phyloP scores from a whole-genome alignment of 371 early-diverging fungal genomes.

The Mortierella sp. region DNA sequence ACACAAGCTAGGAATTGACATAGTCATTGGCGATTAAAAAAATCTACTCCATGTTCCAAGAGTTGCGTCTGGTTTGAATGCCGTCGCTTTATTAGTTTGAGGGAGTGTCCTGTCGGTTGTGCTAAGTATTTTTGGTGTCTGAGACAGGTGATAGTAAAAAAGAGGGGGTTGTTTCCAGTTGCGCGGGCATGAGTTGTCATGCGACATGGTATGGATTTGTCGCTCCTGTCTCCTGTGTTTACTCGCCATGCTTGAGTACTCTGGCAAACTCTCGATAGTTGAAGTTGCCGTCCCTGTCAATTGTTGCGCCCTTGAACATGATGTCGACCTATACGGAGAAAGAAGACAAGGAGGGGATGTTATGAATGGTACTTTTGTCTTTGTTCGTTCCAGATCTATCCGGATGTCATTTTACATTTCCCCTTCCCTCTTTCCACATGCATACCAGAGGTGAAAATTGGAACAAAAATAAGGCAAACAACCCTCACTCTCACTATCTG shows the following conservation, averaged over 20 bases:
- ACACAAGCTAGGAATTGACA: not conserved
- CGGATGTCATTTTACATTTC: not conserved
- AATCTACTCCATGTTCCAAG: no score
- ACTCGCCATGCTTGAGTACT: constrained; percentile 95
- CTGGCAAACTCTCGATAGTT: constrained; percentile 94
- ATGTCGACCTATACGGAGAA: constrained; percentile 79
- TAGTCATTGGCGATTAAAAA: not conserved
- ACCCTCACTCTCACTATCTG: no score
- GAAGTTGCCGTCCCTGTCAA: constrained; percentile 85
- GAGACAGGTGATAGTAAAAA: not conserved
- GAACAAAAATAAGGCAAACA: not conserved
- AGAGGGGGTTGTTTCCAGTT: not conserved
- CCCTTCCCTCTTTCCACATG: not conserved
- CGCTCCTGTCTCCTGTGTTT: not conserved
- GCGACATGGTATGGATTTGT: no score
- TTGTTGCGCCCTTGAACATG: constrained; percentile 92
- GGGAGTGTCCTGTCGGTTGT: no score
- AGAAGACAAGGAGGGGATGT: constrained; percentile 7
- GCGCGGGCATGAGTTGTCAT: not conserved
- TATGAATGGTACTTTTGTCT: not conserved
- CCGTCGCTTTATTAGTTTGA: not conserved
- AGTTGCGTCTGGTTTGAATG: no score
- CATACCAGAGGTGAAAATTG: not conserved
- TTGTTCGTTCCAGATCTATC: not conserved
- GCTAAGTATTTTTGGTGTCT: not conserved